phyloP scores from a whole-genome alignment of 352 stramenopile species.

The Hyaloperonospora arabidopsidis region DNA sequence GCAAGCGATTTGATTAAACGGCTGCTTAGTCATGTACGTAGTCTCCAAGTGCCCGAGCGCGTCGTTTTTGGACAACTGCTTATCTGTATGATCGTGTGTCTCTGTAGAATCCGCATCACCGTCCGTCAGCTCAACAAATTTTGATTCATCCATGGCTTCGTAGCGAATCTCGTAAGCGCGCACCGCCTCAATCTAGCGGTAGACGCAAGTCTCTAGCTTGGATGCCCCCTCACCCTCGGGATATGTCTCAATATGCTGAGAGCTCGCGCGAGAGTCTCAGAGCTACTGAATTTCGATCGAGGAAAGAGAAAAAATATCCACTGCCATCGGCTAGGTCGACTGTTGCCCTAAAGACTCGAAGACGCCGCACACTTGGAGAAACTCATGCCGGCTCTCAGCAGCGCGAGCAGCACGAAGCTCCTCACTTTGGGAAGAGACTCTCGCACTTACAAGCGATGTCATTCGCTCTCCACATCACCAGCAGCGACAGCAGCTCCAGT shows the following conservation, averaged over 20 bases:
- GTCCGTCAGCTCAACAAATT: slow-evolving; percentile 45
- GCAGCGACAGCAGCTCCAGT: slow-evolving; percentile 24
- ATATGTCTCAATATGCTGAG: slow-evolving; percentile 14
- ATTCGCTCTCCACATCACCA: slow-evolving; percentile 7
- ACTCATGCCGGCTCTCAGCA: slow-evolving; percentile 10
- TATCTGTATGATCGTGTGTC: slow-evolving; percentile 2
- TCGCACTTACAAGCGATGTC: slow-evolving; percentile 5
- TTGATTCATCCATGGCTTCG: slow-evolving; percentile 53
- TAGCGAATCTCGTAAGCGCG: slow-evolving; percentile 15
- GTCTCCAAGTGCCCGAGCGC: background rate
- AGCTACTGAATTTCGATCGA: slow-evolving; percentile 12
- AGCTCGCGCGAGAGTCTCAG: slow-evolving; percentile 13
- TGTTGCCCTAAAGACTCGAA: slow-evolving; percentile 1
- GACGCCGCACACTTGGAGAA: slow-evolving; percentile 6
- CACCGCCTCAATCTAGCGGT: slow-evolving; percentile 2
- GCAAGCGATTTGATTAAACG: slow-evolving; percentile 57
- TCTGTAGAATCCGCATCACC: slow-evolving; percentile 31
- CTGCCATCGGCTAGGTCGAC: slow-evolving; percentile 17
- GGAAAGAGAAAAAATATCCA: slow-evolving; percentile 12
- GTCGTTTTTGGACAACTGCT: background rate
- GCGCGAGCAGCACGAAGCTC: background rate
- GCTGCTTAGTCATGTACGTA: slow-evolving; percentile 39
- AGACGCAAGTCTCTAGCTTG: slow-evolving; percentile 13
- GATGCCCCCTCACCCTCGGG: slow-evolving; percentile 18
- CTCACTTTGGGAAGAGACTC: slow-evolving; percentile 7